Base-by-base conservation (phyloP, 768 basidiomycete genomes). In the Megacollybia marginata region DNA sequence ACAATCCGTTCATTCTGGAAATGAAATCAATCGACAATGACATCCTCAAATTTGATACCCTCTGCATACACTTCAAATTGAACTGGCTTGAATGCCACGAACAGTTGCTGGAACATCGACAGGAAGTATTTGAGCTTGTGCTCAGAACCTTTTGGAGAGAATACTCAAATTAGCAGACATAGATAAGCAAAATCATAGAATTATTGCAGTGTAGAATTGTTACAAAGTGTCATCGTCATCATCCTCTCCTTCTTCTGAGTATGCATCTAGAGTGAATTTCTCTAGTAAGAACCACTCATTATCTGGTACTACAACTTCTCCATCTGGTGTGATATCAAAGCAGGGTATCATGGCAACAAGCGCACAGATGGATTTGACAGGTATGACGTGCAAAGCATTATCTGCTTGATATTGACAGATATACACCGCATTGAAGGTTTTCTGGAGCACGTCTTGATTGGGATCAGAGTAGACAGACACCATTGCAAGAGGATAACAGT, bases 91-190 rank as follows among this genome's bases (percentile, higher is more conserved):
- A 2, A 6, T 6, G 23, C 2, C 23, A 6, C 2, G 23, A 2
- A 3, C 23, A 28, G 6, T 28, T 28, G 6, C 23, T 28, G 2
- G 23, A 28, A 28, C 23, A 28, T 28, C 23, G 23, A 6, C 23
- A 28, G 23, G 23, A 28, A 6, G 23, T 28, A 3, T 28, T 28
- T 28, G 23, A 28, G 23, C 2, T 28, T 2, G 23, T 6, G 6
- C 6, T 28, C 4, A 2, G 23, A 28, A 28, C 23, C 6, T 28
- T 28, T 28, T 28, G 4, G 23, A 28, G 23, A 28, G 6, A 3
- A 3, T 28, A 6, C 23, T 68, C 15, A 64, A 28, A 51, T 75
- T 78, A 0, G 65, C 62, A 8, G 72, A 64, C 0, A 61, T 52
- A 40, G n/a, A n/a, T n/a, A n/a, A n/a, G n/a, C 74, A 78, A 71